Base-by-base conservation (phyloP, 345 rosid species). In the Sisymbrium altissimum region DNA sequence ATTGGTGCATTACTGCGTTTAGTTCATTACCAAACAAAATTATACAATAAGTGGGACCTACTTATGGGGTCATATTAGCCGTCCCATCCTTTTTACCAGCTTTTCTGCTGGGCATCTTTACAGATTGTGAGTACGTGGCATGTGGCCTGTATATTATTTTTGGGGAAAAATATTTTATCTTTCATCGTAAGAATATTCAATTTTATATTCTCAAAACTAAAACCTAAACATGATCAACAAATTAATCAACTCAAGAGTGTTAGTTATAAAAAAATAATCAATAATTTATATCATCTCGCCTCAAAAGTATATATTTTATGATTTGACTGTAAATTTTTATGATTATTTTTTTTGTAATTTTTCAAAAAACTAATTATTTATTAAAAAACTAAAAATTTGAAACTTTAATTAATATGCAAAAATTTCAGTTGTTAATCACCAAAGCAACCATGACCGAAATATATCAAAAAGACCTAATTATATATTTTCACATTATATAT, bases 71-170 rank as follows among this genome's bases (percentile, higher is more conserved):
- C 30, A 43, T 54, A 39, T 43, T 49, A 41, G 68, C 73, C 79
- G 56, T 59, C 79, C 79, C 67, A 39, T 50, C 45, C 27, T 30
- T 38, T 45, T 68, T 50, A 68, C 39, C 63, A 52, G 69, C 68
- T 75, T 75, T 74, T 60, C 55, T 40, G 64, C 69, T 68, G 73
- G 46, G 56, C 32, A 58, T 52, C 74, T 75, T 75, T 75, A 75
- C 74, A 23, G 57, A 58, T 12, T 36, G 64, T 6, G 44, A 18
- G 29, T 58, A 18, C 63, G 43, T 17, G 62, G 14, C 36, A 0
- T 33, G 23, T 33, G 3, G 21, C 11, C 33, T 14, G 11, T 50
- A n/a, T 50, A 10, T 23, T 50, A n/a, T 6, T 49, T 21, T 49
- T 9, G 14, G 30, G 54, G 23, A 49, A 45, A 41, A 6, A 18